phyloP scores from a whole-genome alignment of 2,329 filamentous ascomycete species.

The Colletotrichum filicis region DNA sequence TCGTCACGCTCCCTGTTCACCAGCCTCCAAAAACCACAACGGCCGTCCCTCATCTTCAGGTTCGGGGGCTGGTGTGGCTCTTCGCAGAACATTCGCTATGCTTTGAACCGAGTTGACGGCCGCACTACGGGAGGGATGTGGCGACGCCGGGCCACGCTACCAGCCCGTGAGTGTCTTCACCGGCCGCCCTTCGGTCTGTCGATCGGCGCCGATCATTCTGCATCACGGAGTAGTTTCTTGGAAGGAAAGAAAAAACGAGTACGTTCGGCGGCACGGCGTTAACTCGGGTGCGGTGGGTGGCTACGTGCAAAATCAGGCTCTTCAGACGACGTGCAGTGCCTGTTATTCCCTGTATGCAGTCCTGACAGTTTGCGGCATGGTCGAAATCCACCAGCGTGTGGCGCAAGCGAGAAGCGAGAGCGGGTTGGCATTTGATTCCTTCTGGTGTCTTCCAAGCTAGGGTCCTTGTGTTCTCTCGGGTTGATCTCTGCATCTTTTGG shows the following conservation, averaged over 20 bases:
- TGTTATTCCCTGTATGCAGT: slow-evolving; percentile 7
- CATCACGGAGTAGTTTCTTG: neutral
- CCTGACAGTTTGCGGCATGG: slow-evolving; percentile 21
- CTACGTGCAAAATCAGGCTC: neutral
- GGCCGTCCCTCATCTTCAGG: neutral
- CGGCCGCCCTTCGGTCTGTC: slow-evolving; percentile 22
- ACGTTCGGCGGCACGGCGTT: slow-evolving; percentile 16
- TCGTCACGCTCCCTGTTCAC: neutral
- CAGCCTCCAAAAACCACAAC: neutral
- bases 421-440: neutral
- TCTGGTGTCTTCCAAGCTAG: neutral
- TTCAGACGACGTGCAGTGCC: neutral
- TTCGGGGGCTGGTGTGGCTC: neutral
- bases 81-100: neutral
- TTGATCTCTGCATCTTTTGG: slow-evolving; percentile 26
- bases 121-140: neutral
- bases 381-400: neutral
- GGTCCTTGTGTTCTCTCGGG: slow-evolving; percentile 1
- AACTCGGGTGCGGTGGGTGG: slow-evolving; percentile 3
- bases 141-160: neutral
- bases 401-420: slow-evolving; percentile 16
- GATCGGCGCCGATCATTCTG: slow-evolving; percentile 27
- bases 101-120: neutral
- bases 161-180: slow-evolving; percentile 9
- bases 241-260: neutral